Conservation (phyloP, 1,284 basidiomycete genomes). For the Spongiforma sp. region DNA sequence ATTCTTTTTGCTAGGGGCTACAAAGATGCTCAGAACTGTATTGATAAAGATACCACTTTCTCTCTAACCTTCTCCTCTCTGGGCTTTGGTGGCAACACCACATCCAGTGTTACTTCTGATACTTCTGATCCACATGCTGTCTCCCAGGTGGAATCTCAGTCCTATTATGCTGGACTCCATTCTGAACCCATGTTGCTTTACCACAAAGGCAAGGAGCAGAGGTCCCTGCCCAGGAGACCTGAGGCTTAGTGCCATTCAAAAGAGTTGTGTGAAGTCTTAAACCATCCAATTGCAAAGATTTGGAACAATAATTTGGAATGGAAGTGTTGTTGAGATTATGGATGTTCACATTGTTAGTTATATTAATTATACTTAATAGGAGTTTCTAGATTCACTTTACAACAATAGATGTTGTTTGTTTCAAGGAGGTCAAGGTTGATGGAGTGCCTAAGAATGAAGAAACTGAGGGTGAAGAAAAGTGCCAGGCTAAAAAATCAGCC, state of each 20-base stretch:
- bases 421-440: neutral
- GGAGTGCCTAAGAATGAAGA: neutral
- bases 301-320: neutral
- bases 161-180: neutral
- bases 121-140: neutral
- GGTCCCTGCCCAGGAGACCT: neutral
- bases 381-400: neutral
- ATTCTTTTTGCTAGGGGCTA: too few species aligned
- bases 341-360: neutral
- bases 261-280: neutral
- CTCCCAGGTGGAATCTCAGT: neutral
- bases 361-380: neutral
- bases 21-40: too few species aligned
- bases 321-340: neutral
- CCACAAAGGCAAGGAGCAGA: neutral
- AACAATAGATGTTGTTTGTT: neutral
- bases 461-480: too few species aligned
- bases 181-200: neutral
- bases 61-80: too few species aligned
- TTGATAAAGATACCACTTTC: too few species aligned
- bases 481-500: neutral
- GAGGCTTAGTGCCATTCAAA: neutral
- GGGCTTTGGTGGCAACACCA: too few species aligned
- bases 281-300: too few species aligned
- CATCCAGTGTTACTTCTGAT: neutral